Evolutionary conservation across 2,329 filamentous ascomycete species (phyloP), one percentile per base, ranked within the genome.

Genomic region (Epichloe gansuensis): DNA sequence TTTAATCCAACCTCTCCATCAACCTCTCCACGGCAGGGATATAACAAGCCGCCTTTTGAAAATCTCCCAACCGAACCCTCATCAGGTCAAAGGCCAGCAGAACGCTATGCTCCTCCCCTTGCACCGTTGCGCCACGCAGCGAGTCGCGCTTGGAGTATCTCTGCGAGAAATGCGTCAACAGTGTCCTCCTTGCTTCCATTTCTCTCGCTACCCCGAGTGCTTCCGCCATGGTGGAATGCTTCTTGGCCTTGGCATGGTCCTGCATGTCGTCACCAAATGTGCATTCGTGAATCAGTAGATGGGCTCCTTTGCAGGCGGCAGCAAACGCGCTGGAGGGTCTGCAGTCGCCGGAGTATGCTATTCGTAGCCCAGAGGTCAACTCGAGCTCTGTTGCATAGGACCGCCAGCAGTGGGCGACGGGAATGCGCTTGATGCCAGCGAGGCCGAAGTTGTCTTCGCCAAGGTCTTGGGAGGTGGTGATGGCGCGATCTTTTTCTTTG

Each of bases 101-200:
- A 15, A 88, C 79, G 39, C 63, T 60, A 5, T 67, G 63, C 54
- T 68, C 66, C 51, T 59, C 54, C 54, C 54, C 57, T 25, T 58
- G 57, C 36, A 81, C 73, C 15, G 49, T 53, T 6, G 57, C 55
- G 23, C 58, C 44, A 23, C 60, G 58, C 52, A 69, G 54, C 44
- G 64, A 63, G 31, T 66, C 64, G 12, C 63, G 54, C 68, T 91
- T 91, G 61, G 88, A 85, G 67, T 98, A 98, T 7, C 93, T 78
- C 71, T 98, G 93, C 51, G 84, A 90, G 69, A 98, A 98, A 66
- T 98, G 93, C 7, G 93, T 98, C 47, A 98, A 75, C 51, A 98
- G 71, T 15, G 93, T 83, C 15, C 87, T 76, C 57, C 83, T 80
- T 0, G 90, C 93, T 31, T 77, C 68, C 93, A 98, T 98, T 45